A percentile compares a stretch with the other conserved stretches of the same genome.
These are phyloP conservation scores for Lomentospora prolificans DNA, from an alignment of 2,329 filamentous ascomycete genomes.

Conservation along the genomic window DNA sequence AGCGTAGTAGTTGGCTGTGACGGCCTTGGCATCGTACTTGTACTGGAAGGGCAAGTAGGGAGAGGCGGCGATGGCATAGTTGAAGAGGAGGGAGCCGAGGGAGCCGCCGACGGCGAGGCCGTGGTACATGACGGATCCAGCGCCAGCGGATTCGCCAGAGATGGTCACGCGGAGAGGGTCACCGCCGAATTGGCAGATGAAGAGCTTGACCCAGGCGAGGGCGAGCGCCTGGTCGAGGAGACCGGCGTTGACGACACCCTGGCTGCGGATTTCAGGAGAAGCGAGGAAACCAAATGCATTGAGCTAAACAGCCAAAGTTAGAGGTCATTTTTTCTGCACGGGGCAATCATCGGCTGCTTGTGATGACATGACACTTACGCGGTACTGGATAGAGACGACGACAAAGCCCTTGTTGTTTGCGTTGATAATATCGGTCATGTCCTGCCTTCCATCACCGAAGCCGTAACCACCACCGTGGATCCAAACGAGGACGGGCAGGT, in stretches of 20 bases:
- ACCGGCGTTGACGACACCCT: slow-evolving; percentile 35
- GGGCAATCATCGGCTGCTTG: too few species aligned
- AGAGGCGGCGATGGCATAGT: slow-evolving; percentile 24
- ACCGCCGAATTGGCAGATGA: slow-evolving; percentile 43
- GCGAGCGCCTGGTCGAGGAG: slow-evolving; percentile 40
- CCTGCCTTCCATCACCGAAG: slow-evolving; percentile 4
- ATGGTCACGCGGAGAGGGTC: slow-evolving; percentile 40
- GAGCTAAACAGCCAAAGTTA: slow-evolving; percentile 16
- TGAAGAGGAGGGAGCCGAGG: slow-evolving; percentile 34
- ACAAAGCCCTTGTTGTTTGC: slow-evolving; percentile 23
- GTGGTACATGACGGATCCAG: slow-evolving; percentile 34
- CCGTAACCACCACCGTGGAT: slow-evolving; percentile 29
- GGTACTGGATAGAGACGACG: slow-evolving; percentile 27
- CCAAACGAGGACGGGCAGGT: slow-evolving; percentile 35
- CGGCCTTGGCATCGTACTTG: slow-evolving; percentile 21
- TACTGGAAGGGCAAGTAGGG: slow-evolving; percentile 48
- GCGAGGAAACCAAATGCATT: slow-evolving; percentile 36
- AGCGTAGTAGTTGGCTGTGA: slow-evolving; percentile 21
- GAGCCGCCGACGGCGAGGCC: slow-evolving; percentile 33
- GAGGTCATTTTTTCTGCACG: too few species aligned
- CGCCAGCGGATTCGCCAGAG: slow-evolving; percentile 44
- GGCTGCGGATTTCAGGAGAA: slow-evolving; percentile 27
- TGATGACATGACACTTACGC: too few species aligned
- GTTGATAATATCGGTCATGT: slow-evolving; percentile 18
- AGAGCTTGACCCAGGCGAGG: slow-evolving; percentile 39